A percentile compares a stretch with the other conserved stretches of the same genome.
These are phyloP conservation scores for Coniophora puteana DNA, from an alignment of 1,284 basidiomycete species.

Conservation along the genomic window DNA sequence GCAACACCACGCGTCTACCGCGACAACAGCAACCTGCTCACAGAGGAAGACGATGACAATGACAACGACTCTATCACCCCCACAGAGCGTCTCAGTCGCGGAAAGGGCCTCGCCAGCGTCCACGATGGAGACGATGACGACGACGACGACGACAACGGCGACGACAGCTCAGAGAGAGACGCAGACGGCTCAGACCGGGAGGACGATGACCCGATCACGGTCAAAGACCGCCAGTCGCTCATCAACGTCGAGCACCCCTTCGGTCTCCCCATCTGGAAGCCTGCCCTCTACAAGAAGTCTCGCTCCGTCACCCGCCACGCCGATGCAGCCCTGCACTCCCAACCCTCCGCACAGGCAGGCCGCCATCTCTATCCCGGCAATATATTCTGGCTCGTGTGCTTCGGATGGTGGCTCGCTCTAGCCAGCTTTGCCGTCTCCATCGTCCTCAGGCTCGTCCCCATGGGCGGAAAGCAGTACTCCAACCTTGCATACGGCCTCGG, in stretches of 20 bases:
- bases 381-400: constrained; percentile 84
- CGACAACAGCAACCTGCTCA: constrained; percentile 41
- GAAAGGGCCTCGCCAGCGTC: constrained; percentile 11
- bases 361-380: constrained; percentile 91
- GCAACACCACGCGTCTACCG: constrained; percentile 39
- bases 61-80: not conserved
- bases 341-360: constrained; percentile 90
- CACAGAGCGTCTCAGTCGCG: constrained; percentile 18
- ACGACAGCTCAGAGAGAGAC: constrained; percentile 28
- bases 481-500: constrained; percentile 89
- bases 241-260: constrained; percentile 99
- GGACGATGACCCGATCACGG: constrained; percentile 88
- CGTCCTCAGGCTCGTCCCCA: constrained; percentile 71
- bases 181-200: constrained; percentile 35
- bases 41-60: constrained; percentile 39
- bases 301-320: constrained; percentile 96
- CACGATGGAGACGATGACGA: constrained; percentile 8
- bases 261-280: constrained; percentile 99
- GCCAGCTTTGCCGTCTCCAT: constrained; percentile 67
- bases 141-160: constrained; percentile 32
- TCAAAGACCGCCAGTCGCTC: constrained; percentile 95
- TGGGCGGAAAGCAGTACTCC: constrained; percentile 82
- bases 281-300: constrained; percentile 97
- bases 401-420: constrained; percentile 90
- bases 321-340: constrained; percentile 89